phyloP scores from a whole-genome alignment of 163 green algal genomes.

The Chlorella variabilis region DNA sequence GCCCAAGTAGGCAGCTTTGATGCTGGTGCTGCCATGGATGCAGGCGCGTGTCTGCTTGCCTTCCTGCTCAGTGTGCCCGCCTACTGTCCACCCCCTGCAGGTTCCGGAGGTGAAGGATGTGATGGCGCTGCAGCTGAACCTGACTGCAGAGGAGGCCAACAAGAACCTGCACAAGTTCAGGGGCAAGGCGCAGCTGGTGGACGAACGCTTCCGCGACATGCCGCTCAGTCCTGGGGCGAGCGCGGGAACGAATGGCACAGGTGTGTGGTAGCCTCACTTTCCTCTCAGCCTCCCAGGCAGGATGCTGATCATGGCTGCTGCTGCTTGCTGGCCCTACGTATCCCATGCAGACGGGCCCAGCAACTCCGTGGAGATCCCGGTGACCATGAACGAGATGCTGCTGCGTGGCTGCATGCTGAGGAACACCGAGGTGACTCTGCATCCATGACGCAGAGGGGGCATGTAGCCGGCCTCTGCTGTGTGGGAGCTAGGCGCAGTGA shows the following conservation, averaged over 20 bases:
- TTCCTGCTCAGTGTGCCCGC: not conserved
- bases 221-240: not conserved
- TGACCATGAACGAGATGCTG: conserved; percentile 88
- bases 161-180: conserved; percentile 80
- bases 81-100: not conserved
- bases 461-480: conserved; percentile 12
- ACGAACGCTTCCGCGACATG: not conserved
- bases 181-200: conserved; percentile 44
- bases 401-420: conserved; percentile 88
- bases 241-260: too few species aligned
- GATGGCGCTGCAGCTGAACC: conserved; percentile 30
- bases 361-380: conserved; percentile 51
- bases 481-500: not conserved
- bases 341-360: not conserved
- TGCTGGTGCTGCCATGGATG: too few species aligned
- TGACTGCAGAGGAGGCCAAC: conserved; percentile 70
- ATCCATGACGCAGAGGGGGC: too few species aligned
- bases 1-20: too few species aligned
- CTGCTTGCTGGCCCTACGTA: not conserved
- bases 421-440: conserved; percentile 68
- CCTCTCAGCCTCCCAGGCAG: not conserved
- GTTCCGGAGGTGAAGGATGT: conserved; percentile 36
- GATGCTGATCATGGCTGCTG: not conserved
- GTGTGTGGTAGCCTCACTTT: not conserved
- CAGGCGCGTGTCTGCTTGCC: not conserved